Percentiles rank a stretch among this genome's conserved stretches.
Conservation (phyloP, 768 basidiomycete genomes). For the Lyophyllum shimeji region DNA sequence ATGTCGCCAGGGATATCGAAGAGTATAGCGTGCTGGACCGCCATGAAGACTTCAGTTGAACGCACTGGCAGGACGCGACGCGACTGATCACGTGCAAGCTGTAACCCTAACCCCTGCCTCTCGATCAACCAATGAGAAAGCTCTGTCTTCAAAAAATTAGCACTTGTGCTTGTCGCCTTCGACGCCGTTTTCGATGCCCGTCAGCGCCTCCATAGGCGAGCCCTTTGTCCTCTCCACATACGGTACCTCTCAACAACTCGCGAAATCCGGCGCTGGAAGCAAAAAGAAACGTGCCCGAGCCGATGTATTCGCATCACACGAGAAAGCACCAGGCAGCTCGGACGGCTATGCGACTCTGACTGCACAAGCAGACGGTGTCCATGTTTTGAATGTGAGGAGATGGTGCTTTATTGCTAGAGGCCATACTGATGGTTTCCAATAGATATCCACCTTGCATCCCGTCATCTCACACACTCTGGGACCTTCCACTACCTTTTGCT, state of each 20-base stretch:
- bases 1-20: too few relatives aligned
- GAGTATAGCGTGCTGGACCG: neutral
- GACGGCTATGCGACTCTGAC: constrained; percentile 68
- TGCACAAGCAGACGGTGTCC: constrained; percentile 73
- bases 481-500: constrained; percentile 60
- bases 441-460: constrained; percentile 67
- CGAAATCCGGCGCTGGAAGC: constrained; percentile 17
- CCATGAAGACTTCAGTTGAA: neutral
- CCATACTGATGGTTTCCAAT: neutral
- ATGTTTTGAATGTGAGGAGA: constrained; percentile 65
- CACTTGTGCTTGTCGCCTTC: constrained; percentile 2
- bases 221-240: constrained; percentile 39
- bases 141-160: constrained; percentile 18
- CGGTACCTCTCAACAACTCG: constrained; percentile 27
- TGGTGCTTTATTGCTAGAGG: neutral
- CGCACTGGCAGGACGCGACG: constrained; percentile 13
- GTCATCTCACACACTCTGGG: constrained; percentile 69
- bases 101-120: constrained; percentile 3
- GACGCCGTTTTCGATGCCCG: constrained; percentile 14
- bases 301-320: constrained; percentile 35
- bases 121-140: constrained; percentile 4
- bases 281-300: constrained; percentile 15
- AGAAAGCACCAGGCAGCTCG: constrained; percentile 29
- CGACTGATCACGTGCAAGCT: constrained; percentile 10
- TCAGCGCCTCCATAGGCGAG: constrained; percentile 28